Evolutionary conservation across 257 asterid species (phyloP), one percentile per base, ranked within the genome.

Genomic region (Jacaranda copaia): DNA sequence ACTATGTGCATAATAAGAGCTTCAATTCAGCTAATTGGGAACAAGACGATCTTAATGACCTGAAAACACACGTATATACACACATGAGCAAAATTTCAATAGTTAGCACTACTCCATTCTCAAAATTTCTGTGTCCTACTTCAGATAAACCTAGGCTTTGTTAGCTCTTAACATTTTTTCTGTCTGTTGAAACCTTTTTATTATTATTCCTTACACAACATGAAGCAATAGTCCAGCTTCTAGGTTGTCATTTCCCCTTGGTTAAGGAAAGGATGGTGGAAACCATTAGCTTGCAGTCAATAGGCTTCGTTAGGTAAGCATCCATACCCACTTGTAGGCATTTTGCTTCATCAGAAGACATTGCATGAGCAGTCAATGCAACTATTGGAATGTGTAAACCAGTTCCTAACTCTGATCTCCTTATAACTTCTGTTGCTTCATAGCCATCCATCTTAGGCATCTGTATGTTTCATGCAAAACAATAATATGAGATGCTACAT

Each of bases 361-460:
- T 94, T 66, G 98, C 98, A 82, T 94, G 98, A 70, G 98, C 98
- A 25, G 98, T 94, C 51, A 94, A 65, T 49, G 98, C 98, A 46
- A 94, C 98, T 79, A 94, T 90, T n/a, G 98, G 98, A 65, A 94
- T 88, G 85, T 92, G 97, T 25, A 76, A 16, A 20, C 86, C 86
- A 15, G 80, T 92, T 15, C 90, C 91, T 45, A 65, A 5, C 81
- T 94, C 98, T 42, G 86, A 84, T 87, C 79, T 88, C 73, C 98
- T 82, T 42, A 94, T 94, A 39, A 89, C 94, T 78, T 87, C 90
- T 67, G 98, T 94, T 80, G 98, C 98, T 84, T 94, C 98, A 61
- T 94, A 94, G 0, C 98, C 98, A 85, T 94, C 98, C 98, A 94
- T 94, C 86, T 92, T 92, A 25, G 98, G 98, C 98, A 94, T 94